A percentile compares a stretch with the other conserved stretches of the same genome.
Conservation (phyloP, 163 green algal species). For the Coccomyxa subellipsoidea region DNA sequence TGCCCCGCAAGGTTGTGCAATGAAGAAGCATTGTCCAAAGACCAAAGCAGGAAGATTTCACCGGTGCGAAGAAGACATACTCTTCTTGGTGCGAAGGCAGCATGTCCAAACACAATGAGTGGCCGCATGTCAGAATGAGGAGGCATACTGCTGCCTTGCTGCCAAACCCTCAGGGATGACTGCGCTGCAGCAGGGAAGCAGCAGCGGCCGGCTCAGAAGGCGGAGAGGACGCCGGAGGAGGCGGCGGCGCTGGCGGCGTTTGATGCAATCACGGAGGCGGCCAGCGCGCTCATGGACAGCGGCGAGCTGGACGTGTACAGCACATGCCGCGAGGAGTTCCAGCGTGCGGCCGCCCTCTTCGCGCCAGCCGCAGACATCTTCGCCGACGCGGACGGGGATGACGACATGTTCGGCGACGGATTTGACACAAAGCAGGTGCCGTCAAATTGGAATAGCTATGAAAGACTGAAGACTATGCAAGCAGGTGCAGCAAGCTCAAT, state of each 20-base stretch:
- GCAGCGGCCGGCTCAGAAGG: not conserved
- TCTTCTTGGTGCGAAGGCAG: too few species aligned
- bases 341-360: conserved; percentile 44
- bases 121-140: too few species aligned
- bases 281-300: conserved; percentile 60
- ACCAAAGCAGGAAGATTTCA: too few species aligned
- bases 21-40: too few species aligned
- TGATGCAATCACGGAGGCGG: conserved; percentile 63
- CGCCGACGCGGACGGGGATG: conserved; percentile 31
- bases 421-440: conserved; percentile 2
- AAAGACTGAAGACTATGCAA: not conserved
- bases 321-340: conserved; percentile 41
- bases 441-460: not conserved
- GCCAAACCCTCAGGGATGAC: not conserved
- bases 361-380: conserved; percentile 46
- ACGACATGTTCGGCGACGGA: conserved; percentile 25
- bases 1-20: too few species aligned
- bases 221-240: not conserved
- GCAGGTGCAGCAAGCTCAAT: too few species aligned
- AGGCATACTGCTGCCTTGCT: too few species aligned
- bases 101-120: too few species aligned
- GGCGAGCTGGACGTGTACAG: conserved; percentile 75
- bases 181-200: not conserved
- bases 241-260: conserved; percentile 34
- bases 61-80: too few species aligned